A percentile compares a stretch with the other conserved stretches of the same genome.
These are phyloP conservation scores for Aspergillus spinulosporus DNA, from an alignment of 2,329 filamentous ascomycete species.

Conservation along the genomic window DNA sequence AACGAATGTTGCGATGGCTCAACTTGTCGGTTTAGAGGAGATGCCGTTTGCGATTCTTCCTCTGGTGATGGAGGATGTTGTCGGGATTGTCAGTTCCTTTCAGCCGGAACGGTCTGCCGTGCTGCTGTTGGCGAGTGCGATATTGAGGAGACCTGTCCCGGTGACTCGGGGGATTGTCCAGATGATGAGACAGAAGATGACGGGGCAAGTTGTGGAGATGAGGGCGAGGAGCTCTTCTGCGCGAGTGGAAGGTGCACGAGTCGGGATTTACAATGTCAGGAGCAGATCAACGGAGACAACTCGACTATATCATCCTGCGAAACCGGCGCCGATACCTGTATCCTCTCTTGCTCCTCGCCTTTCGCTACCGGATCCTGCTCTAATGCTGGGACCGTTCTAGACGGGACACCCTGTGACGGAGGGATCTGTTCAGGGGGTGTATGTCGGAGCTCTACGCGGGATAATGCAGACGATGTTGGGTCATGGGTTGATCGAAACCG, in stretches of 20 bases:
- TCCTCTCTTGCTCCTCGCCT: background rate
- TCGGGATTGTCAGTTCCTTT: constrained; percentile 14
- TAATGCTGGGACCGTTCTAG: constrained; percentile 1
- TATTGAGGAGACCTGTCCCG: constrained; percentile 15
- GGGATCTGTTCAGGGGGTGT: constrained; percentile 7
- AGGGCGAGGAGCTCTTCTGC: constrained; percentile 7
- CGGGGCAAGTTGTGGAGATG: constrained; percentile 10
- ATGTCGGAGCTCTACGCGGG: background rate
- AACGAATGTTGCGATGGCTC: constrained; percentile 22
- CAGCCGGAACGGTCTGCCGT: constrained; percentile 11
- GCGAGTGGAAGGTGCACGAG: constrained; percentile 18
- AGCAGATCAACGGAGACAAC: background rate
- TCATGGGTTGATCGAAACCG: constrained; percentile 20
- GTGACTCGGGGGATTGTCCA: constrained; percentile 12
- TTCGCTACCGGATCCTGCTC: constrained; percentile 1
- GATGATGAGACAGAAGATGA: constrained; percentile 6
- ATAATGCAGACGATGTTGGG: background rate
- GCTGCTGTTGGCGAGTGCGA: constrained; percentile 8
- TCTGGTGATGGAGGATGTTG: constrained; percentile 11
- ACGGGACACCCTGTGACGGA: constrained; percentile 13
- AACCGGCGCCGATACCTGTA: constrained; percentile 1
- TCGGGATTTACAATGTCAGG: constrained; percentile 16
- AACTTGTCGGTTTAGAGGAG: constrained; percentile 21
- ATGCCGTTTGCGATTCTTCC: constrained; percentile 17
- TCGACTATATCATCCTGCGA: constrained; percentile 11